phyloP scores from a whole-genome alignment of 176 grass and related monocot genomes.

The Stipa capillata region DNA sequence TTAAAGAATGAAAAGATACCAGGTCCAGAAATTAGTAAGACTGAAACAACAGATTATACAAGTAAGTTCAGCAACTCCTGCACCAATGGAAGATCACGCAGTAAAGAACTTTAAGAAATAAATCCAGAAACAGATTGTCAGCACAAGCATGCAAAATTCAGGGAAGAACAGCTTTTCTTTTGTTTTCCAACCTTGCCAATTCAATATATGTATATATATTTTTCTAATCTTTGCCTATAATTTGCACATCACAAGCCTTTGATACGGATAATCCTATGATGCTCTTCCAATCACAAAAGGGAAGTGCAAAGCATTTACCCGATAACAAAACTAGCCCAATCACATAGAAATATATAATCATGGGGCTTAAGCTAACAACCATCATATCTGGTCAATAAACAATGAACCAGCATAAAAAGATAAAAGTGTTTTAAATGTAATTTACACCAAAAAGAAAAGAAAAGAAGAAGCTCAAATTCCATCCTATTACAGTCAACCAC shows the following conservation, averaged over 20 bases:
- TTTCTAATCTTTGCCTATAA: background rate
- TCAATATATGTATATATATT: background rate
- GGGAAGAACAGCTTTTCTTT: background rate
- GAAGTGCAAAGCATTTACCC: background rate
- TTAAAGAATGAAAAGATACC: background rate
- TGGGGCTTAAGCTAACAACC: background rate
- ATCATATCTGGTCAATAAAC: too few relatives aligned
- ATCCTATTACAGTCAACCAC: background rate
- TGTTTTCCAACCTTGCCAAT: background rate
- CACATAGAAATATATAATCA: background rate
- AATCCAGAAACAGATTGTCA: background rate
- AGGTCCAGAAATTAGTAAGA: background rate
- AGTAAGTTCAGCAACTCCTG: background rate
- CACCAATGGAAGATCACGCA: too few relatives aligned
- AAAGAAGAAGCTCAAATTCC: too few relatives aligned
- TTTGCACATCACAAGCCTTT: background rate
- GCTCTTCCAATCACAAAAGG: background rate
- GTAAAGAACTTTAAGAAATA: too few relatives aligned
- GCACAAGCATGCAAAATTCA: background rate
- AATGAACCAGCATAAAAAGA: too few relatives aligned
- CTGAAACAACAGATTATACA: background rate
- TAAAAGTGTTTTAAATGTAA: too few relatives aligned
- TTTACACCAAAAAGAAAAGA: too few relatives aligned
- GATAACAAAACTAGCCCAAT: background rate
- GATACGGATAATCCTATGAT: background rate